Base-by-base conservation (phyloP, 805 yeast species). In the Wickerhamiella alocasiicola region DNA sequence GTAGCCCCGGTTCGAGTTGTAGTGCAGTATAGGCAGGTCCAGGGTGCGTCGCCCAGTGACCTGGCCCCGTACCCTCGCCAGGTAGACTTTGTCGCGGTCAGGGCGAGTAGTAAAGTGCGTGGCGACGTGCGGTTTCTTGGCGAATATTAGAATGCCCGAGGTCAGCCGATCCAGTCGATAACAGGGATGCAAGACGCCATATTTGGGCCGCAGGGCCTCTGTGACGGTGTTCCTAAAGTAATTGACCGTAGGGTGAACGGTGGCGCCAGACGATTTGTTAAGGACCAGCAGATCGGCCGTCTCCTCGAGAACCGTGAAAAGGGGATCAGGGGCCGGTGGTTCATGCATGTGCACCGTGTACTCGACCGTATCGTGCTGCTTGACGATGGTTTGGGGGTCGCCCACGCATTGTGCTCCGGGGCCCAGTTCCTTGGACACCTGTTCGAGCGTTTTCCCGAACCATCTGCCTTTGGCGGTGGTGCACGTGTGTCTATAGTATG, bases 261-360 rank as follows among this genome's bases (percentile, higher is more conserved):
- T 96, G 2, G 88, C 70, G 0, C 97, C 96, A 6, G 91, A 71
- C 0, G 97, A 97, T 49, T 88, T 88, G 59, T 88, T 91, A 19
- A 91, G 75, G 3, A 81, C 93, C 6, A 91, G 62, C 18, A 80
- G 57, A 33, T 79, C 71, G 6, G 74, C 81, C 54, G 79, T 74
- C 50, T 83, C 82, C 54, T 67, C 66, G 0, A 85, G 74, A 16
- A 81, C 70, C 42, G 68, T 68, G 36, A 82, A 74, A 0, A 70
- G 68, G 60, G 29, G 32, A 6, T 78, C 62, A 4, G 53, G 49
- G 1, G 85, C 83, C 0, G 88, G 72, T 0, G 97, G 95, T 54
- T 91, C 98, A 55, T 88, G 96, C 37, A 91, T 70, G 54, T 85
- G 96, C 39, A 77, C 64, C 35, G 74, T 61, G 58, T 87, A 95